Percentiles rank a stretch among this genome's conserved stretches.
Conservation (phyloP, 2,329 filamentous ascomycete species). For the Stachybotrys chartarum region DNA sequence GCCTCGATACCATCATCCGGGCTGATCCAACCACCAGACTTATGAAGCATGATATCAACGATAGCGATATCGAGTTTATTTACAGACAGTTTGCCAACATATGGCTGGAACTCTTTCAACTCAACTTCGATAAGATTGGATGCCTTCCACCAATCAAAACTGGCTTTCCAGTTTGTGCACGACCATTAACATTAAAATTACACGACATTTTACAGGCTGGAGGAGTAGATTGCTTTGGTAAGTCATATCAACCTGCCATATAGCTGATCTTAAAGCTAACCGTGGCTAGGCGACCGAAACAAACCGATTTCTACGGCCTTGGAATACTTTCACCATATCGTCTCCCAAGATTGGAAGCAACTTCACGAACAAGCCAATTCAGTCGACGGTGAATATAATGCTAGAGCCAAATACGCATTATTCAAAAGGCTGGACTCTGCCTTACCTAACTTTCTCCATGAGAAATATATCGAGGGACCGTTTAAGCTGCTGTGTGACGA, state of each 20-base stretch:
- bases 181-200: slow-evolving; percentile 1
- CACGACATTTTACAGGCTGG: not conserved
- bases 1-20: slow-evolving; percentile 1
- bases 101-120: not conserved
- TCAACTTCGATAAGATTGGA: slow-evolving; percentile 2
- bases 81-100: slow-evolving; percentile 1
- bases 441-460: not conserved
- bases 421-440: not conserved
- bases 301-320: not conserved
- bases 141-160: not conserved
- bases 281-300: slow-evolving; percentile 1
- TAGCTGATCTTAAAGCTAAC: not conserved
- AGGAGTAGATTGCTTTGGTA: slow-evolving; percentile 2
- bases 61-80: not conserved
- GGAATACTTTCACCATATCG: slow-evolving; percentile 2
- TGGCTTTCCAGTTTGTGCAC: not conserved
- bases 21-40: not conserved
- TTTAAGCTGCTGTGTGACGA: slow-evolving; percentile 3
- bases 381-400: slow-evolving; percentile 3
- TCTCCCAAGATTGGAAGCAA: slow-evolving; percentile 1
- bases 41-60: slow-evolving; percentile 1
- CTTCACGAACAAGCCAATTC: slow-evolving; percentile 2
- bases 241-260: not conserved
- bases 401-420: slow-evolving; percentile 1
- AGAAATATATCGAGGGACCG: not conserved